phyloP scores from a whole-genome alignment of 2,329 filamentous ascomycete genomes.

The Paraconiothyrium sp. region DNA sequence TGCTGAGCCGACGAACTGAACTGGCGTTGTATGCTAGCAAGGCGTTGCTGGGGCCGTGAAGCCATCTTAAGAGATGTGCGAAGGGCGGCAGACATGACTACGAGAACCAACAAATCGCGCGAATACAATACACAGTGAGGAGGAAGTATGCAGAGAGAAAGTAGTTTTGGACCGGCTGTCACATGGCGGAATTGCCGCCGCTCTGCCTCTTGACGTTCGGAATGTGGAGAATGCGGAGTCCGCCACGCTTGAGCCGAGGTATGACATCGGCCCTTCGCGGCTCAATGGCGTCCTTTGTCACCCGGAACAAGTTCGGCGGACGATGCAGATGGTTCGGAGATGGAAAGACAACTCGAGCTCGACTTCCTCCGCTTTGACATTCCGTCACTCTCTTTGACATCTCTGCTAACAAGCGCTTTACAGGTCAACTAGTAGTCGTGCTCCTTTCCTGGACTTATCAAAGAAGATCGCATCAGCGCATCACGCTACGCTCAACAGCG shows the following conservation, averaged over 20 bases:
- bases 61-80: slow-evolving; percentile 48
- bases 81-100: slow-evolving; percentile 44
- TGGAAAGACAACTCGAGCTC: not conserved
- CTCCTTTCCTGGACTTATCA: not conserved
- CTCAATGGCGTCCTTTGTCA: slow-evolving; percentile 24
- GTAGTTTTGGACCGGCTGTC: slow-evolving; percentile 32
- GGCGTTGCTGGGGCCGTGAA: slow-evolving; percentile 47
- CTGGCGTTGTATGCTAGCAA: slow-evolving; percentile 49
- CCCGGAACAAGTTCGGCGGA: not conserved
- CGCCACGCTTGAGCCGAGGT: slow-evolving; percentile 39
- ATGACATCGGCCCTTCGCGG: slow-evolving; percentile 35
- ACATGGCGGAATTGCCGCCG: slow-evolving; percentile 43
- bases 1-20: slow-evolving; percentile 46
- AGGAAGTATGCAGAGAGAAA: slow-evolving; percentile 11
- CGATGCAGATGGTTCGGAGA: slow-evolving; percentile 7
- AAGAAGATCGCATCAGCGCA: not conserved
- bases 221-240: slow-evolving; percentile 33
- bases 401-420: not conserved
- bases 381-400: not conserved
- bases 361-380: not conserved
- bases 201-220: slow-evolving; percentile 22
- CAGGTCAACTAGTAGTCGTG: not conserved
- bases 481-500: slow-evolving; percentile 12
- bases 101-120: slow-evolving; percentile 2
- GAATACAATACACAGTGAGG: slow-evolving; percentile 15